Percentiles rank a stretch among this genome's conserved stretches.
phyloP scores from a whole-genome alignment of 805 yeast genomes.

The Yarrowia alimentaria region DNA sequence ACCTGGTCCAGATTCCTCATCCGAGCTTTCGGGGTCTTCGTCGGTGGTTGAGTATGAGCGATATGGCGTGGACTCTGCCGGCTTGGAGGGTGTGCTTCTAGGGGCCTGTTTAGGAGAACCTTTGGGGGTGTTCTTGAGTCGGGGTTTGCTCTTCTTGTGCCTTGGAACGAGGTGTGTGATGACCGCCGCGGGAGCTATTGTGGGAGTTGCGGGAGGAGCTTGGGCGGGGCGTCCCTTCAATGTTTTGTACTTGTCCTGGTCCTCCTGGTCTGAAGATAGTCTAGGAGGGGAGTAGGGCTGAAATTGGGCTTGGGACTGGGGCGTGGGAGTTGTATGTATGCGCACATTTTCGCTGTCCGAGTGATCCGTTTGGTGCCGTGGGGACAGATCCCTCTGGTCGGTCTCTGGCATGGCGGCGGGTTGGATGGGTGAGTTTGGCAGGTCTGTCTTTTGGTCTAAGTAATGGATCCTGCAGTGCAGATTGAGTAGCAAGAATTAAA shows the following conservation, averaged over 20 bases:
- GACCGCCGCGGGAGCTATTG: conserved; percentile 5
- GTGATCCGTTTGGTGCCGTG: background rate
- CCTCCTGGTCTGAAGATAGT: background rate
- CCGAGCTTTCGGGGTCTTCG: conserved; percentile 26
- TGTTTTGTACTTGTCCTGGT: conserved; percentile 17
- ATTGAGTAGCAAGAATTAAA: conserved; percentile 25
- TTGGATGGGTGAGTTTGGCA: conserved; percentile 4
- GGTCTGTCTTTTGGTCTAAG: background rate
- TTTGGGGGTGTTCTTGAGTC: conserved; percentile 17
- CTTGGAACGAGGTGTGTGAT: conserved; percentile 19
- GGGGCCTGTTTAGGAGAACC: too few species aligned
- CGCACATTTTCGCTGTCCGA: background rate
- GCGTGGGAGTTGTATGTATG: conserved; percentile 15
- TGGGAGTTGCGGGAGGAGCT: background rate
- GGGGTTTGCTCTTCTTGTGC: conserved; percentile 13
- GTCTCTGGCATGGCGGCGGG: conserved; percentile 8
- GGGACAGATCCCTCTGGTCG: conserved; percentile 1
- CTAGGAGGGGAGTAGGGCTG: too few species aligned
- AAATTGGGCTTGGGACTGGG: background rate
- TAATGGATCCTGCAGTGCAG: conserved; percentile 13
- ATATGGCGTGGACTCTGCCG: conserved; percentile 9
- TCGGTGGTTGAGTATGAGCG: conserved; percentile 24
- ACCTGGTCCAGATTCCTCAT: conserved; percentile 16
- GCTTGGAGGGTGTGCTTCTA: background rate
- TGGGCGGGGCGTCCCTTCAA: conserved; percentile 6